Conservation (phyloP, 139 green algal species). For the Deuterostichococcus epilithicus region DNA sequence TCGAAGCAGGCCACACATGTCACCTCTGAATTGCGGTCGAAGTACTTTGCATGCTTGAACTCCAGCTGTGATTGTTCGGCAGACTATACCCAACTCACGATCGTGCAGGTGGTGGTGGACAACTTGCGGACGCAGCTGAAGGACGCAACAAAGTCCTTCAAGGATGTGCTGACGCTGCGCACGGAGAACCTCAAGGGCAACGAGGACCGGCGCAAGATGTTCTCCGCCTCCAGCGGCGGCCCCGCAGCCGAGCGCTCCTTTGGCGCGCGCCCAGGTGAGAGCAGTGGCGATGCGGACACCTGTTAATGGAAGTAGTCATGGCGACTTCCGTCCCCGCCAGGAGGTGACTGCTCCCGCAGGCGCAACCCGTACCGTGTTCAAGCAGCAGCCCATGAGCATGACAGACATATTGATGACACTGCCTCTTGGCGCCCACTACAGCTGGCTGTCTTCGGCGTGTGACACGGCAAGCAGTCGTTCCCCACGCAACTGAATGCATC, state of each 20-base stretch:
- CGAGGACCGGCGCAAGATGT: slow-evolving; percentile 77
- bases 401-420: too few species aligned
- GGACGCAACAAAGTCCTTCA: slow-evolving; percentile 85
- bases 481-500: too few species aligned
- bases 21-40: too few species aligned
- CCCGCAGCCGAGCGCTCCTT: slow-evolving; percentile 2
- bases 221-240: slow-evolving; percentile 43
- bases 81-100: neutral
- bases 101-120: slow-evolving; percentile 62
- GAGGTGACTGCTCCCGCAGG: too few species aligned
- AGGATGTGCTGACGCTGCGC: slow-evolving; percentile 89
- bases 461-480: too few species aligned
- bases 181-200: slow-evolving; percentile 88
- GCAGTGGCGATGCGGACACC: too few species aligned
- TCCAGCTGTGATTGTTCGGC: neutral
- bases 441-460: too few species aligned
- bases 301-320: neutral
- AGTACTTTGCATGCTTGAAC: neutral
- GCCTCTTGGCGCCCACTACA: too few species aligned
- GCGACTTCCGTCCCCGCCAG: slow-evolving; percentile 9
- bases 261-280: neutral
- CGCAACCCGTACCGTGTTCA: too few species aligned
- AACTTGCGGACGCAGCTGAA: slow-evolving; percentile 75
- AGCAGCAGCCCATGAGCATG: too few species aligned
- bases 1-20: too few species aligned